Evolutionary conservation across 1,284 basidiomycete genomes (phyloP), one percentile per base, ranked within the genome.

Genomic region (Tilletiaria anomala): DNA sequence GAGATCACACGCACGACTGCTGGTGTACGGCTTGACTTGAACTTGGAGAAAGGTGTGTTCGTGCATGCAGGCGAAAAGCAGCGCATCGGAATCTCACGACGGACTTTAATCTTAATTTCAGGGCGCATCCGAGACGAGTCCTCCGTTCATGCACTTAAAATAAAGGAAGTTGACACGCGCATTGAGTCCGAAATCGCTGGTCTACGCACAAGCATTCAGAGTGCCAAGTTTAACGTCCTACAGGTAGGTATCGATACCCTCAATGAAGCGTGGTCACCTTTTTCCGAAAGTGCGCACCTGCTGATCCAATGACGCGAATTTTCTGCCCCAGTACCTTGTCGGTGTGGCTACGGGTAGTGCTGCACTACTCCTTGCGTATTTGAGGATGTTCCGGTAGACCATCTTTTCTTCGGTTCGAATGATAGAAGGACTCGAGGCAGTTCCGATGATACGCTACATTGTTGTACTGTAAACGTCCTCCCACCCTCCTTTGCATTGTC

Each of bases 161-260:
- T 97, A 67, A 89, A 89, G 69, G 93, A 99, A 68, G 88, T 96
- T 11, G 91, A 97, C 60, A 96, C 91, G 2, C 72, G 87, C 56
- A 96, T 97, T 58, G 91, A 97, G 70, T 83, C 84, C 62, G 91
- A 96, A 70, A 96, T 96, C 61, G 86, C 88, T 2, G 78, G 79
- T 4, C 68, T 96, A 40, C 72, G 86, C 37, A 93, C 91, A 1
- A 76, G 82, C 37, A 93, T 94, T 41, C 87, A 94, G 66, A 81
- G 83, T 18, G 83, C 84, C 42, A 94, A 94, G 75, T 86, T 76
- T 46, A 37, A 70, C 50, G 38, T 56, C 10, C 41, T 61, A 17
- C 58, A 59, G 50, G 56, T 58, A 43, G 40, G 57, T 50, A n/a
- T n/a, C n/a, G n/a, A n/a, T n/a, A n/a, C n/a, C n/a, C n/a, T n/a